Conservation (phyloP, 768 basidiomycete genomes). For the Mycena rebaudengoi region DNA sequence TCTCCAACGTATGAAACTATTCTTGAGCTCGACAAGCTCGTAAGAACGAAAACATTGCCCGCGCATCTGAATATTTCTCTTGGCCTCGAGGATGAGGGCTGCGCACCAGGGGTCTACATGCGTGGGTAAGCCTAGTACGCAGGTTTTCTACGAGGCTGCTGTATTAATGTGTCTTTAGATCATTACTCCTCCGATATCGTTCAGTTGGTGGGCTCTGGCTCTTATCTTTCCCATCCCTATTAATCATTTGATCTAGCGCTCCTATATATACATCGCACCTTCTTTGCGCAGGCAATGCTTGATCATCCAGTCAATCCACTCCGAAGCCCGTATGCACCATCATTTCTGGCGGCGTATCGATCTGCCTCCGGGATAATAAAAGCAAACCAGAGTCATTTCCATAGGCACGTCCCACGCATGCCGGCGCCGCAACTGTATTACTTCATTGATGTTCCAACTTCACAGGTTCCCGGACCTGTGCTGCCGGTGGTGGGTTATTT, state of each 20-base stretch:
- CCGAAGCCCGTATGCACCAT: conserved; percentile 75
- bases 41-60: conserved; percentile 68
- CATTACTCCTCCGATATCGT: conserved; percentile 62
- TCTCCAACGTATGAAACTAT: conserved; percentile 70
- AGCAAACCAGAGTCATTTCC: conserved; percentile 53
- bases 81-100: conserved; percentile 52
- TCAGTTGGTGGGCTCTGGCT: conserved; percentile 53
- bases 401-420: not conserved
- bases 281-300: conserved; percentile 76
- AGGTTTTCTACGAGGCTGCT: not conserved
- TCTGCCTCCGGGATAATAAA: conserved; percentile 75
- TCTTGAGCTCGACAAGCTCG: conserved; percentile 72
- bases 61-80: conserved; percentile 60
- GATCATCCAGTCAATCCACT: conserved; percentile 76
- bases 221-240: not conserved
- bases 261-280: conserved; percentile 73
- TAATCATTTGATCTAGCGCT: conserved; percentile 51
- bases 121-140: conserved; percentile 37
- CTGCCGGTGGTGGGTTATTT: conserved; percentile 69
- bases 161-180: conserved; percentile 24
- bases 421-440: not conserved
- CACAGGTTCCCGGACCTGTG: conserved; percentile 69
- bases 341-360: conserved; percentile 75
- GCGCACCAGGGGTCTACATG: conserved; percentile 62
- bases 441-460: too few species aligned